Evolutionary conservation across 2,329 filamentous ascomycete genomes (phyloP).

Genomic region (Periconia sp.): DNA sequence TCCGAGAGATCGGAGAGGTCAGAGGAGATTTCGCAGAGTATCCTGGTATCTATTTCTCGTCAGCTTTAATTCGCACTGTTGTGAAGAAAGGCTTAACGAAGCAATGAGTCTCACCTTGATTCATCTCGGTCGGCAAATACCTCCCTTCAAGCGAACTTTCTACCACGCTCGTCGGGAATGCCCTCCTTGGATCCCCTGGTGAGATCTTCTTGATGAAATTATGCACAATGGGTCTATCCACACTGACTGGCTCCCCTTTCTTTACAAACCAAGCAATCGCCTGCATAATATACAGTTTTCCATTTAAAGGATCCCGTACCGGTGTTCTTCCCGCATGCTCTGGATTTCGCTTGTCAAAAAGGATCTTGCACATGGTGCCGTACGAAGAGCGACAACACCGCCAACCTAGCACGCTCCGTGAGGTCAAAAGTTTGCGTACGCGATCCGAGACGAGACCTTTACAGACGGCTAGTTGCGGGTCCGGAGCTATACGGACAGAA

Average conservation of each 20-base stretch:
- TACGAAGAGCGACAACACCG: slow-evolving; percentile 46
- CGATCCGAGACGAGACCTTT: slow-evolving; percentile 60
- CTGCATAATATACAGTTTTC: slow-evolving; percentile 43
- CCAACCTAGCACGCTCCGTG: slow-evolving; percentile 51
- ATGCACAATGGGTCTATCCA: slow-evolving; percentile 41
- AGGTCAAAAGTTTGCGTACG: slow-evolving; percentile 54
- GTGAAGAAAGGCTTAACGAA: too few relatives aligned
- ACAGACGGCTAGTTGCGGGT: slow-evolving; percentile 62
- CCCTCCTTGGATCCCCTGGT: slow-evolving; percentile 37
- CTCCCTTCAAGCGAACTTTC: slow-evolving; percentile 31
- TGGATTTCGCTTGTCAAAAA: slow-evolving; percentile 42
- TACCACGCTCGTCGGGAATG: slow-evolving; percentile 41
- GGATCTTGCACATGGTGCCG: slow-evolving; percentile 46
- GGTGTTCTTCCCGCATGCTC: slow-evolving; percentile 32
- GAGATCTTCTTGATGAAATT: slow-evolving; percentile 40
- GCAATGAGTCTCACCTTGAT: slow-evolving; percentile 20
- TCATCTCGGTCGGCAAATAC: slow-evolving; percentile 36
- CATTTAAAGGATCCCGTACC: slow-evolving; percentile 37
- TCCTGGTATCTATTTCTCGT: slow-evolving; percentile 27
- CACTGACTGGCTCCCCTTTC: slow-evolving; percentile 41
- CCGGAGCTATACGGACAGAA: slow-evolving; percentile 47
- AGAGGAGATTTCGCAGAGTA: slow-evolving; percentile 45
- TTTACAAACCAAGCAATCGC: slow-evolving; percentile 48
- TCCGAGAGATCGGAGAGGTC: slow-evolving; percentile 39
- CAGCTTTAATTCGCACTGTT: background rate